phyloP scores from a whole-genome alignment of 495 filamentous ascomycete genomes.

The Margaritispora aquatica region DNA sequence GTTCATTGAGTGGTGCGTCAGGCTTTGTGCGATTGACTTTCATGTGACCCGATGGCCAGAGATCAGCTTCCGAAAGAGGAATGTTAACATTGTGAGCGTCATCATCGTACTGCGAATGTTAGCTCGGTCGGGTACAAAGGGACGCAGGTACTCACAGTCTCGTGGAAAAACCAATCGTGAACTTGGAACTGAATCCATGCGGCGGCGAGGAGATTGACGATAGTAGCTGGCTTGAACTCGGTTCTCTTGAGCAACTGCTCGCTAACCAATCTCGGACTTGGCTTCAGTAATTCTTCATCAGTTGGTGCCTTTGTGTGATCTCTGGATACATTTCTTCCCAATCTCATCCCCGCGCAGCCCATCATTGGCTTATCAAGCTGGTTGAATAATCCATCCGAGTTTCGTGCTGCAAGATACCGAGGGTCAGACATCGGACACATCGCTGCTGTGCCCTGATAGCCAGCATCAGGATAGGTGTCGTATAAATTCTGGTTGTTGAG shows the following conservation, averaged over 20 bases:
- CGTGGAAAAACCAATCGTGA: constrained; percentile 36
- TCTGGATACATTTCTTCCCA: constrained; percentile 34
- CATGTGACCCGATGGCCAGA: constrained; percentile 28
- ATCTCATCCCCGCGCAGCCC: constrained; percentile 38
- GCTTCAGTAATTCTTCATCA: constrained; percentile 33
- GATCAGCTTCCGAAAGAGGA: constrained; percentile 26
- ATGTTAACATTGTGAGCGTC: constrained; percentile 25
- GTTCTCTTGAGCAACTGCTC: constrained; percentile 30
- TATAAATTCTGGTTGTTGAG: constrained; percentile 34
- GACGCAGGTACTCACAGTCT: constrained; percentile 18
- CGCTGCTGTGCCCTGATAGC: constrained; percentile 24
- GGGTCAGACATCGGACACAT: constrained; percentile 22
- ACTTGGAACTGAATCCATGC: constrained; percentile 44
- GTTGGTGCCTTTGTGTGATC: constrained; percentile 27
- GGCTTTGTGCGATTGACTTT: constrained; percentile 25
- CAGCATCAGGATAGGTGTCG: constrained; percentile 30
- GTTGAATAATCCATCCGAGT: constrained; percentile 39
- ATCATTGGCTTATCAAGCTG: constrained; percentile 30
- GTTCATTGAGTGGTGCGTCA: constrained; percentile 24
- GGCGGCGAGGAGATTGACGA: constrained; percentile 37
- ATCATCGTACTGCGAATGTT: constrained; percentile 2
- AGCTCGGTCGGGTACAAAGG: background rate
- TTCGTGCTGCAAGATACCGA: constrained; percentile 25
- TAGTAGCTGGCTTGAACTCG: constrained; percentile 36
- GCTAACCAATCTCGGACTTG: constrained; percentile 33